phyloP scores from a whole-genome alignment of 257 asterid species.

The Nicotiana tabacum region DNA sequence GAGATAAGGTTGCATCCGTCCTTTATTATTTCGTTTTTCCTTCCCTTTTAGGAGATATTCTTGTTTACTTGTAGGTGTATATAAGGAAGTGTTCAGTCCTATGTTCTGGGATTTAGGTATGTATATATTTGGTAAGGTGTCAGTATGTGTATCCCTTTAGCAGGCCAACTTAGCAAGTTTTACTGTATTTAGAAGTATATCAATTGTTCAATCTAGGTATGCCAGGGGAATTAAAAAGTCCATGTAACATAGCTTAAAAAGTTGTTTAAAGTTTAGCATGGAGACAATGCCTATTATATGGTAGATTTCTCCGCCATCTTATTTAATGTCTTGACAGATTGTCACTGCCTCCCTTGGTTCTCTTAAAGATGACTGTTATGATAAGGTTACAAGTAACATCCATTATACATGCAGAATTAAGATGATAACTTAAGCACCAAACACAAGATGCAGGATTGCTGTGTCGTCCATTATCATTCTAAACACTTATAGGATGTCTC shows the following conservation, averaged over 20 bases:
- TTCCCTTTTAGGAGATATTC: neutral
- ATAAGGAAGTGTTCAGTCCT: neutral
- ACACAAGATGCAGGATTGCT: neutral
- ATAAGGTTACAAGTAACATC: neutral
- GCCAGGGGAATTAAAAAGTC: neutral
- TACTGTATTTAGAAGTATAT: neutral
- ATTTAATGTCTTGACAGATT: neutral
- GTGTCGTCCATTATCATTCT: neutral
- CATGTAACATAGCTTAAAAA: neutral
- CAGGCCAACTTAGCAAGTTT: neutral
- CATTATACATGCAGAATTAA: neutral
- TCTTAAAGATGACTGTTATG: neutral
- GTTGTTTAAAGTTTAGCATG: neutral
- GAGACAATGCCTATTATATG: neutral
- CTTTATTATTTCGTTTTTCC: neutral
- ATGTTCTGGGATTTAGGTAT: neutral
- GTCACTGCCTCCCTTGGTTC: neutral
- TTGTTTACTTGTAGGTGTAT: neutral
- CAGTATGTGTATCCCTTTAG: neutral
- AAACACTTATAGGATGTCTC: neutral
- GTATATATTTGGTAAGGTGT: neutral
- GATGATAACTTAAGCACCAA: neutral
- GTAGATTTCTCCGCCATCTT: neutral
- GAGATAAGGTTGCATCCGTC: neutral
- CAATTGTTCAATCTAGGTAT: neutral